Base-by-base conservation (phyloP, 768 basidiomycete genomes). In the Hemileccinum impolitum region DNA sequence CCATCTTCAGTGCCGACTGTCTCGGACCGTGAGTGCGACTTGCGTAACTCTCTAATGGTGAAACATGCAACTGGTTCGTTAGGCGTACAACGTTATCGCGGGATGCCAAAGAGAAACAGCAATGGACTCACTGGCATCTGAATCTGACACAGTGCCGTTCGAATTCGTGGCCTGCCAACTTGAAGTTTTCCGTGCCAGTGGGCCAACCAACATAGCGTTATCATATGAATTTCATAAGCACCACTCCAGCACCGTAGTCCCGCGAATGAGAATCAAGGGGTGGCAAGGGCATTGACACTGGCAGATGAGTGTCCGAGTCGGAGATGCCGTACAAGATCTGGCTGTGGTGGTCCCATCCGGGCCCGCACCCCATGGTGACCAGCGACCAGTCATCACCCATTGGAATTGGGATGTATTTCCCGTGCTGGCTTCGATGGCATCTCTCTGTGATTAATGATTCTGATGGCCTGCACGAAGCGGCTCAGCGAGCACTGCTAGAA, bases 211-310 rank as follows among this genome's bases (percentile, higher is more conserved):
- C 28, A 38, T 14, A 41, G 25, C 7, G 39, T 25, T 8, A 43
- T 39, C n/a, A 44, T 50, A 45, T 54, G 48, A 47, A 59, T 50
- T 56, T 49, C 40, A 50, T 45, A 40, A 51, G 43, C 35, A 39
- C 32, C 26, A 26, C 15, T 17, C 8, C 25, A 30, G 31, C 15
- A 46, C 21, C 47, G 23, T 36, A 28, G 37, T 39, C 43, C 50
- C 53, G 44, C 40, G 31, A 39, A 44, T 13, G 45, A 36, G 51
- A 39, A 54, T 50, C 43, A 34, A 37, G 10, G 40, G 23, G 42
- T 30, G 28, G 14, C 43, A 13, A 37, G 37, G 25, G 4, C 15
- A 42, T 10, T 15, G 44, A 28, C 28, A 30, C 28, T 12, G 28
- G 28, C 28, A 30, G 28, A 30, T 30, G 9, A 30, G 28, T 30